A percentile compares a stretch with the other conserved stretches of the same genome.
phyloP scores from a whole-genome alignment of 2,329 filamentous ascomycete genomes.

The Calonectria ilicicola region DNA sequence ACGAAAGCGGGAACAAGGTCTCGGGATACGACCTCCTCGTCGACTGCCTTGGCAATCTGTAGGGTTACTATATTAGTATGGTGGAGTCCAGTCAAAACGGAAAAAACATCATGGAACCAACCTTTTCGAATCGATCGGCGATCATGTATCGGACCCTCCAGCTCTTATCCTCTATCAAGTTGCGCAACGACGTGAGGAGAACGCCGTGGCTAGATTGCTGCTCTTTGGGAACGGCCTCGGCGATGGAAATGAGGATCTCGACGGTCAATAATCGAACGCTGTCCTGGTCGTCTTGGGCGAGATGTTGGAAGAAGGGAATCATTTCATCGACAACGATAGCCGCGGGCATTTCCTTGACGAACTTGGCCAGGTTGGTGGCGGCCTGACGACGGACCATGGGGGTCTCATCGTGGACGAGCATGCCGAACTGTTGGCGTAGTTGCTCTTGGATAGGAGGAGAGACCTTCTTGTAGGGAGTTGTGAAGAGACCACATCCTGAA shows the following conservation, averaged over 20 bases:
- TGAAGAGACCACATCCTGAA: conserved; percentile 95
- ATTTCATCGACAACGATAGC: conserved; percentile 96
- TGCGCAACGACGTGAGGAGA: conserved; percentile 88
- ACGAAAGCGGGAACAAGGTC: conserved; percentile 97
- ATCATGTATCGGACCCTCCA: conserved; percentile 99
- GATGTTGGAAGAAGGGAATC: conserved; percentile 98
- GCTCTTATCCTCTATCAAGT: conserved; percentile 98
- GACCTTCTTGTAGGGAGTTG: conserved; percentile 91
- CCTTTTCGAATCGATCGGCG: conserved; percentile 97
- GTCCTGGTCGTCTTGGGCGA: conserved; percentile 96
- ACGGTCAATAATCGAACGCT: conserved; percentile 96
- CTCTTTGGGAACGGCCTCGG: conserved; percentile 97
- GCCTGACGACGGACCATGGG: conserved; percentile 98
- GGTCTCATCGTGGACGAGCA: conserved; percentile 97
- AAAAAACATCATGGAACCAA: conserved; percentile 46
- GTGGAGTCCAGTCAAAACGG: conserved; percentile 24
- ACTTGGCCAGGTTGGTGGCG: conserved; percentile 95
- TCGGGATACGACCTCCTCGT: conserved; percentile 93
- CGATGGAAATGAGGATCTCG: conserved; percentile 95
- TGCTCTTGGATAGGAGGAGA: conserved; percentile 89
- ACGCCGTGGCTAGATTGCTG: conserved; percentile 97
- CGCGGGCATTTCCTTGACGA: conserved; percentile 96
- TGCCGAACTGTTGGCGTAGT: conserved; percentile 90
- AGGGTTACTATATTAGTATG: conserved; percentile 10
- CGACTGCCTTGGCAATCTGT: conserved; percentile 96